A percentile compares a stretch with the other conserved stretches of the same genome.
Evolutionary conservation across 2,329 filamentous ascomycete genomes (phyloP).

Genomic region (Trichoderma sp.): DNA sequence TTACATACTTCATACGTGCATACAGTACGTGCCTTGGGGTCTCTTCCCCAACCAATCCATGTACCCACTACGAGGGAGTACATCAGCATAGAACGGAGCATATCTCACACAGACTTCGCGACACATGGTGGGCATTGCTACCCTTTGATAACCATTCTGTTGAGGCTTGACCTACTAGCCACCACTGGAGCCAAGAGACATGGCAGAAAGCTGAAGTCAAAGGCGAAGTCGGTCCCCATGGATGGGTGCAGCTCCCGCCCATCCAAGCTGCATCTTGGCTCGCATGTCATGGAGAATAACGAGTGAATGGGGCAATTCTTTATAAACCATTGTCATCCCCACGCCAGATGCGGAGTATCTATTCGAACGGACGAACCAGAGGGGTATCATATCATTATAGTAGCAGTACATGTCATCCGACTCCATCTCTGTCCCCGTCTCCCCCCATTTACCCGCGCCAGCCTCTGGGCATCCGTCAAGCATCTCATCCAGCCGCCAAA

Average conservation of each 20-base stretch:
- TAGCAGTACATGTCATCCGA: background rate
- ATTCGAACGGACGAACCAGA: slow-evolving; percentile 21
- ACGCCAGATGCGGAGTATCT: background rate
- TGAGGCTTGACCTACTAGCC: background rate
- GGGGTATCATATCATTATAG: slow-evolving; percentile 21
- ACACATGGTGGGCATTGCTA: background rate
- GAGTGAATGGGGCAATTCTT: background rate
- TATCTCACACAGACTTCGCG: background rate
- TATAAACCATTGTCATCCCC: background rate
- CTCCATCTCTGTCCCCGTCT: background rate
- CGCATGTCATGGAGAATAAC: background rate
- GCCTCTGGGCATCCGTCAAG: background rate
- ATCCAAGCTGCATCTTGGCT: background rate
- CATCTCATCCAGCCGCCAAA: slow-evolving; percentile 4
- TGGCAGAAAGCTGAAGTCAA: too few species aligned
- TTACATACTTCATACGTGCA: background rate
- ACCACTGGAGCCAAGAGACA: too few species aligned
- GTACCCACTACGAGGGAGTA: background rate
- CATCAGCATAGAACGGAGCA: background rate
- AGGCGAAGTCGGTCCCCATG: background rate
- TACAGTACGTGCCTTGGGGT: too few species aligned
- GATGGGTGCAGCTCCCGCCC: background rate
- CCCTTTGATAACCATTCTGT: background rate
- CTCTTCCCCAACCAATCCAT: slow-evolving; percentile 1
- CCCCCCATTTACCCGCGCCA: background rate